Base-by-base conservation (phyloP, 371 early-diverging fungal genomes). In the Mucor racemosus region DNA sequence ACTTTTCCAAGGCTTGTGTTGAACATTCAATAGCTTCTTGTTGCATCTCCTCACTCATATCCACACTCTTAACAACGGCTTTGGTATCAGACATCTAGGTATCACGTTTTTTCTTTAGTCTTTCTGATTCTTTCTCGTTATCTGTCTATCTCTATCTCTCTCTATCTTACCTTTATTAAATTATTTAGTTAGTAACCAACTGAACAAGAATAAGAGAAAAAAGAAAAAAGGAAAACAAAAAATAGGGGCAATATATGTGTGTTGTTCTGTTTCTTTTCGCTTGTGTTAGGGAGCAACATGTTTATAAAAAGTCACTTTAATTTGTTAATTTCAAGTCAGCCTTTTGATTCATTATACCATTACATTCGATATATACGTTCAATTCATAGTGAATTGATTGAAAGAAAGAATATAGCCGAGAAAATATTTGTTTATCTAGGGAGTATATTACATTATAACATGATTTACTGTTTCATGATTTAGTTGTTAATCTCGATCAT, bases 1-100 rank as follows among this genome's bases (percentile, higher is more conserved):
- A 94, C 75, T 95, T 94, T 64, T 95, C 95, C 81, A 97, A 90
- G 26, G 98, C 98, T 69, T 90, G 90, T 62, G 91, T 88, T 55
- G 97, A 94, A 71, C 93, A 89, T 73, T 97, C 96, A 48, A 97
- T 86, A 66, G 96, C 95, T 71, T 95, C 97, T 75, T 91, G 92
- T 81, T 97, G 97, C 95, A 97, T 94, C 75, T 95, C 96, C 74
- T 98, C 97, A 72, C 88, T 78, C 99, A 99, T 99, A 85, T 99
- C 99, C 41, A 93, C 98, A 74, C 95, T 97, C 89, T 98, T 98
- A 85, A 98, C 91, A 68, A 91, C 88, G 59, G 93, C 90, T 74
- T 95, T 96, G 63, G 87, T 78, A 65, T 95, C 94, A 65, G 90
- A 74, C 81, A 81, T 77, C 66, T 66, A 50, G 1, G 17, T 50